Base-by-base conservation (phyloP, 306 rosid genomes). In the Senna tora region DNA sequence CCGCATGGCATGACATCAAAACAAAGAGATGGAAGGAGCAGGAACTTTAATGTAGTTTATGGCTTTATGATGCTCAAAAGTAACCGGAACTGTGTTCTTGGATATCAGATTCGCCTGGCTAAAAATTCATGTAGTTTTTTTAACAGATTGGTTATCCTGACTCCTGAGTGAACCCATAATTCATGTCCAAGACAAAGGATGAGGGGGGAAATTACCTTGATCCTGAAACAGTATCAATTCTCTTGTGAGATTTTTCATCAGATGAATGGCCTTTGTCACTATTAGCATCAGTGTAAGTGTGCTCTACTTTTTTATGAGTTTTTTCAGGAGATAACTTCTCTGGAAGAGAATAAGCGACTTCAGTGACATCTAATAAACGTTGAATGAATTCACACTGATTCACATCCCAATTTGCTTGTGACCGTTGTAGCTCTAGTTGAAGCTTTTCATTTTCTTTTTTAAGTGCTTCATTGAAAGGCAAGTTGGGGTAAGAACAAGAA, bases 361-460 rank as follows among this genome's bases (percentile, higher is more conserved):
- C 91, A 30, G 96, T 91, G 64, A 91, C 91, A 36, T 85, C 88
- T 74, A 94, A 36, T 77, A 94, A 81, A 67, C 84, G 99, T 78
- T 88, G 96, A 81, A 94, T 94, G 75, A 94, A 90, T 80, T 94
- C 95, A 77, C 96, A 94, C 72, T 95, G 92, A 74, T 63, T 33
- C 77, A 84, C 74, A 78, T 95, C 97, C 86, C 85, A 74, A 80
- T 72, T 73, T 59, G 91, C 83, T 83, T 95, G 99, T 5, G 99
- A 95, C 30, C 88, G 77, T 47, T 86, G 90, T 38, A 95, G 88
- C 88, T 95, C 99, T 49, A 84, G 75, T 71, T 88, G 95, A 72
- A 95, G 99, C 85, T 91, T 95, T 83, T 91, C 93, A 63, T 87
- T 95, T 87, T 95, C 99, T 64, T 86, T 89, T 76, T 74, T 72